A percentile compares a stretch with the other conserved stretches of the same genome.
phyloP scores from a whole-genome alignment of 805 yeast species.

The Saturnispora silvae region DNA sequence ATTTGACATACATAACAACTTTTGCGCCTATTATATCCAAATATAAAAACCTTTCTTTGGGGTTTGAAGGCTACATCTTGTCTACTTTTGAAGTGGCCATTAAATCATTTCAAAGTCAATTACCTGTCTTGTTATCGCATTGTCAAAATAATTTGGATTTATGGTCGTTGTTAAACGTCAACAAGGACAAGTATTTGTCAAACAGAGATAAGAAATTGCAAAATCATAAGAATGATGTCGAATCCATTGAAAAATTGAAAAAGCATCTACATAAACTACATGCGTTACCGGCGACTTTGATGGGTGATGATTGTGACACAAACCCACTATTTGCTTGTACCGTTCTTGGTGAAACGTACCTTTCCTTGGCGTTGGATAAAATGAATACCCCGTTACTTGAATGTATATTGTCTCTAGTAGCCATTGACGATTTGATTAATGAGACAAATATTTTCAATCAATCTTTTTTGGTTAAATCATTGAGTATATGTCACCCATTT shows the following conservation, averaged over 20 bases:
- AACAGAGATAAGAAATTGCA: no score
- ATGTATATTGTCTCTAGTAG: constrained; percentile 38
- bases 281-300: no score
- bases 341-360: constrained; percentile 47
- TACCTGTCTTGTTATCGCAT: no score
- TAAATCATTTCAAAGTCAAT: no score
- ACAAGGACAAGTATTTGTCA: no score
- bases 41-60: not conserved
- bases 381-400: constrained; percentile 35
- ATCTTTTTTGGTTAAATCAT: constrained; percentile 50
- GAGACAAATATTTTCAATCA: constrained; percentile 48
- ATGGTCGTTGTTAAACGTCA: no score
- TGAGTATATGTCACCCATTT: constrained; percentile 37
- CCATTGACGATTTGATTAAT: constrained; percentile 55
- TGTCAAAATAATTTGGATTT: no score
- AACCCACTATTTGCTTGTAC: constrained; percentile 5
- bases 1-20: constrained; percentile 39
- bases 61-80: constrained; percentile 51
- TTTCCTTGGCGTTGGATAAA: constrained; percentile 50
- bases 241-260: no score
- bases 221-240: no score
- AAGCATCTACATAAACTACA: not conserved
- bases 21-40: constrained; percentile 37
- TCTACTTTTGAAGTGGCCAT: constrained; percentile 81
- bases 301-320: no score